Evolutionary conservation across 31 red algal species (phyloP), one percentile per base, ranked within the genome.

Genomic region (Asparagopsis taxiformis): DNA sequence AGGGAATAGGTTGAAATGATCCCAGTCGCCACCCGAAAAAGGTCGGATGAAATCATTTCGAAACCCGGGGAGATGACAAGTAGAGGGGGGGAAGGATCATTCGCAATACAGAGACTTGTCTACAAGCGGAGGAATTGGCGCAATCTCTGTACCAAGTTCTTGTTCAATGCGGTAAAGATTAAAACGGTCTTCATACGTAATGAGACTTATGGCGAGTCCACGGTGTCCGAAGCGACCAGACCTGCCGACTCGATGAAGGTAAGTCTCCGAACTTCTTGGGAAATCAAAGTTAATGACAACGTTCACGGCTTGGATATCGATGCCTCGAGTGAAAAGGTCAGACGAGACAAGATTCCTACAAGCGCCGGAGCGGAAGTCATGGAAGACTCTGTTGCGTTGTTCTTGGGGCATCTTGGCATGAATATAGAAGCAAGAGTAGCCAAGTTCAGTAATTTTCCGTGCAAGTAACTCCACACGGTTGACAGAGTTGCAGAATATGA

Each of bases 211-310:
- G 19, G 93, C 93, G 49, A 97, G 55, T 2, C 93, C 93, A 37
- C 89, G 82, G 64, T 97, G 93, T 1, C 93, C 93, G 66, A 92
- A 97, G 17, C 93, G 79, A 33, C 93, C 93, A 0, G 80, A 88
- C 8, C 93, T 73, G 34, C 93, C 93, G 19, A 97, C 93, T 4
- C 93, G 81, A 61, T 97, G 93, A 17, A 97, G 55, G 55, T 97
- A 97, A 6, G 93, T 97, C 51, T 97, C 93, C 13, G 83, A 82
- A 36, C 68, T 87, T 61, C 88, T 97, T 9, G 93, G 93, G 26
- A 97, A 88, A 56, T 97, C 93, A 80, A 97, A 97, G 73, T 97
- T 97, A 70, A 97, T 91, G 13, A 97, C 93, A 0, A 97, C 93
- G 68, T 97, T 97, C 34, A 97, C 93, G 17, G 93, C 93, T 53